Percentiles rank a stretch among this genome's conserved stretches.
These are phyloP conservation scores for Pythium guiyangense DNA, from an alignment of 352 stramenopile species.

Conservation along the genomic window DNA sequence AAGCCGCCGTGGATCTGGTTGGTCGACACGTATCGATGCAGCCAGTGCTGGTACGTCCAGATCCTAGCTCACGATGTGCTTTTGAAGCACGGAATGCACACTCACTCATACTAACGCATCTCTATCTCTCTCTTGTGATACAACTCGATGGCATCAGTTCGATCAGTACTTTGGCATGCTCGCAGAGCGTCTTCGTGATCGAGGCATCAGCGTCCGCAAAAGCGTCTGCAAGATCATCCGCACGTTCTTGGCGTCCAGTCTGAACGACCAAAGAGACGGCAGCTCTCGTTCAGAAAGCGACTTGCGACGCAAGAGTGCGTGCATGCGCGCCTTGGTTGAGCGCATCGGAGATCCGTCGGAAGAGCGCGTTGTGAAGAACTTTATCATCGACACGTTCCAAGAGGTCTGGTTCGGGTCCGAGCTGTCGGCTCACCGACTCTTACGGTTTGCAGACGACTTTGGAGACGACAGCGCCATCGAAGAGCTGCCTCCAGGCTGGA, in stretches of 20 bases:
- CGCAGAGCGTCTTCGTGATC: conserved; percentile 67
- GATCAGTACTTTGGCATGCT: conserved; percentile 79
- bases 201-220: conserved; percentile 83
- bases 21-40: conserved; percentile 77
- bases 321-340: conserved; percentile 74
- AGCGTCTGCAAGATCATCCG: conserved; percentile 83
- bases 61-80: not conserved
- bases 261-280: conserved; percentile 4
- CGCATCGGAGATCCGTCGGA: conserved; percentile 65
- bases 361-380: conserved; percentile 78
- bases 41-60: conserved; percentile 53
- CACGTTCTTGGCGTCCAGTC: conserved; percentile 26
- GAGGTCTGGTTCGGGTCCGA: conserved; percentile 82
- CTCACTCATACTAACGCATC: not conserved
- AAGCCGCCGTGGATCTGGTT: conserved; percentile 83
- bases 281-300: conserved; percentile 20
- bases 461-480: conserved; percentile 17
- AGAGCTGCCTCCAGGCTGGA: conserved; percentile 55
- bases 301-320: conserved; percentile 49
- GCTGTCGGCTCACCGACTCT: conserved; percentile 38
- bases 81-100: not conserved
- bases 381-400: conserved; percentile 83
- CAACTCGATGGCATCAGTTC: conserved; percentile 35
- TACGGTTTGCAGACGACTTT: conserved; percentile 25
- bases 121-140: not conserved